A percentile compares a stretch with the other conserved stretches of the same genome.
These are phyloP conservation scores for Metarhizium rileyi DNA, from an alignment of 2,329 filamentous ascomycete species.

Conservation along the genomic window DNA sequence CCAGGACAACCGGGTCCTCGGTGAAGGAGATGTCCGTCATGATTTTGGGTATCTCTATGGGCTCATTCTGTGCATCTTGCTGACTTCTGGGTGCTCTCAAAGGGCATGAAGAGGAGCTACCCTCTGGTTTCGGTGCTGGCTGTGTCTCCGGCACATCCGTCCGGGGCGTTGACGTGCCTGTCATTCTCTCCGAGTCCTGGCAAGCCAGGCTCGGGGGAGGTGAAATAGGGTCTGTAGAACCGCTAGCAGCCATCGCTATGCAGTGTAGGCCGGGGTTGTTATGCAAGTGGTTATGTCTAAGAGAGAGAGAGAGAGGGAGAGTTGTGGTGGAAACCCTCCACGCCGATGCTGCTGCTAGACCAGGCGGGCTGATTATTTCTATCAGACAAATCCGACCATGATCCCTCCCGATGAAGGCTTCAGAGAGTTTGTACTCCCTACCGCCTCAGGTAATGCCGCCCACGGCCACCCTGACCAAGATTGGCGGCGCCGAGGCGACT, in stretches of 20 bases:
- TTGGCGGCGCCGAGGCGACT: too few relatives aligned
- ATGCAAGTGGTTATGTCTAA: background rate
- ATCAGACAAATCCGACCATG: too few relatives aligned
- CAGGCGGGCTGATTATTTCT: background rate
- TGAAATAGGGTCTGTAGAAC: background rate
- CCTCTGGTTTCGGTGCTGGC: background rate
- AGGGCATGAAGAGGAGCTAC: background rate
- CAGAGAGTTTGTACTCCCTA: too few relatives aligned
- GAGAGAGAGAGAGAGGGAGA: background rate
- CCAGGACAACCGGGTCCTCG: conserved; percentile 24
- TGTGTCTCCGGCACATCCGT: background rate
- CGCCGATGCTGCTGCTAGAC: background rate
- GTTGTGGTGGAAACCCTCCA: background rate
- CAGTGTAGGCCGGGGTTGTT: background rate
- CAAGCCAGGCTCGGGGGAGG: background rate
- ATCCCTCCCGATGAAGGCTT: too few relatives aligned
- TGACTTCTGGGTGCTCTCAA: background rate
- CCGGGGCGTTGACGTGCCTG: conserved; percentile 12
- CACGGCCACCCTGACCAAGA: too few relatives aligned
- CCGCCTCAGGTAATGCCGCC: too few relatives aligned
- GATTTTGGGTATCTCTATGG: conserved; percentile 27
- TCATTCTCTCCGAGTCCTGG: conserved; percentile 12
- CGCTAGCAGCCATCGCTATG: background rate
- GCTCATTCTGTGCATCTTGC: conserved; percentile 7
- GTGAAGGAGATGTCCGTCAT: conserved; percentile 25